These are phyloP conservation scores for Apiospora kogelbergensis DNA, from an alignment of 2,329 filamentous ascomycete genomes.

Conservation along the genomic window DNA sequence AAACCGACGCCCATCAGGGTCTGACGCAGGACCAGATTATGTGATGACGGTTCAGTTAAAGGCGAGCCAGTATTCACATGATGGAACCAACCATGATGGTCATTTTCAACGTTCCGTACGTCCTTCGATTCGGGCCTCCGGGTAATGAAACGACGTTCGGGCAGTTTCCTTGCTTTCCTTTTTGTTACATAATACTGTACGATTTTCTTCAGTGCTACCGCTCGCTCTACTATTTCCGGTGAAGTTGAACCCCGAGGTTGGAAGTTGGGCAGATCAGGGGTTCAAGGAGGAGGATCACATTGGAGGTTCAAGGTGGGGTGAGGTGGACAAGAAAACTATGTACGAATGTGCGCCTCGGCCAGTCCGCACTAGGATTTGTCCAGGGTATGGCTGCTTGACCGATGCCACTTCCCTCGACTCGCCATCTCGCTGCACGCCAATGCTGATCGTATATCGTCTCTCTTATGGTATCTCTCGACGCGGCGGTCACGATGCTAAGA, in stretches of 20 bases:
- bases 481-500: constrained; percentile 10
- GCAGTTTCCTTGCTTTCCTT: neutral
- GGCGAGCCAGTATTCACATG: neutral
- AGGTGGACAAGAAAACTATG: neutral
- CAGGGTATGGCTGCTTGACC: neutral
- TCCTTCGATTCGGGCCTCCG: neutral
- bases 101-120: neutral
- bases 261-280: neutral
- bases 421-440: neutral
- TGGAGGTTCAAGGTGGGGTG: neutral
- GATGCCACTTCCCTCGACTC: neutral
- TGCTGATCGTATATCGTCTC: neutral
- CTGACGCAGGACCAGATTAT: constrained; percentile 99
- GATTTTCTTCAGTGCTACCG: neutral
- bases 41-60: constrained; percentile 44
- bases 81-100: neutral
- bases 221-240: neutral
- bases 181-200: constrained; percentile 8
- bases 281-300: neutral
- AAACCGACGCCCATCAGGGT: constrained; percentile 71
- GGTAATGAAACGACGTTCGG: neutral
- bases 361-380: neutral
- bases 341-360: neutral
- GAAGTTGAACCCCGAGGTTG: neutral
- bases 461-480: neutral